phyloP scores from a whole-genome alignment of 1,284 basidiomycete genomes.

The Ceratobasidium sp. region DNA sequence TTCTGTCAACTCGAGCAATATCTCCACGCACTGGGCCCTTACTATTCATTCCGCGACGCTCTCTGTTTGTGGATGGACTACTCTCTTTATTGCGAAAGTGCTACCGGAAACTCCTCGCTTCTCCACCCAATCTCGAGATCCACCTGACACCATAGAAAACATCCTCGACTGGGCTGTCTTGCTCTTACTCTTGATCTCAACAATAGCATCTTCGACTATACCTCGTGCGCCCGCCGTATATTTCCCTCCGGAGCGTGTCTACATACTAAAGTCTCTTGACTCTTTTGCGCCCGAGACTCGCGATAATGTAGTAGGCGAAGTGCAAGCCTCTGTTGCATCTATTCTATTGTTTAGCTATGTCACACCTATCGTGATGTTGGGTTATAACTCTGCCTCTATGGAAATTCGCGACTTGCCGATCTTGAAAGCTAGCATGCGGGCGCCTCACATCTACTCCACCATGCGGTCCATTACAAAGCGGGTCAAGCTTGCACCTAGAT shows the following conservation, averaged over 20 bases:
- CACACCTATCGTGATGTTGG: slow-evolving; percentile 83
- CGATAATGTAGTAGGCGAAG: slow-evolving; percentile 72
- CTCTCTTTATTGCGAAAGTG: slow-evolving; percentile 17
- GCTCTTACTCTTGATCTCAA: slow-evolving; percentile 53
- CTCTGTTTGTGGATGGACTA: background rate
- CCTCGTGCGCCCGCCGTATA: slow-evolving; percentile 78
- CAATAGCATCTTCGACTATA: slow-evolving; percentile 65
- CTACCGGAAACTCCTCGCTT: slow-evolving; percentile 26
- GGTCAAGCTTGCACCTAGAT: slow-evolving; percentile 54
- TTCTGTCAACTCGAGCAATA: slow-evolving; percentile 20
- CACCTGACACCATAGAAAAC: slow-evolving; percentile 7
- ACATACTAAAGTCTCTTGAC: slow-evolving; percentile 71
- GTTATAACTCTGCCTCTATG: slow-evolving; percentile 74
- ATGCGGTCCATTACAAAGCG: slow-evolving; percentile 60
- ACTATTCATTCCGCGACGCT: slow-evolving; percentile 25
- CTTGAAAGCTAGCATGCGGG: slow-evolving; percentile 75
- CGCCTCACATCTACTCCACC: slow-evolving; percentile 63
- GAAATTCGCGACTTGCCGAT: slow-evolving; percentile 89
- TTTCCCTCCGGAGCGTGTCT: slow-evolving; percentile 75
- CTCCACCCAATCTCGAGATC: slow-evolving; percentile 16
- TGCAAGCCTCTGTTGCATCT: slow-evolving; percentile 66
- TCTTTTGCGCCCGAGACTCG: slow-evolving; percentile 63
- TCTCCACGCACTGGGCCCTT: slow-evolving; percentile 26
- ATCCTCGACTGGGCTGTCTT: slow-evolving; percentile 27
- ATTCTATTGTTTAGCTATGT: slow-evolving; percentile 82